phyloP scores from a whole-genome alignment of 2,329 filamentous ascomycete species.

The Diaporthe citrichinensis region DNA sequence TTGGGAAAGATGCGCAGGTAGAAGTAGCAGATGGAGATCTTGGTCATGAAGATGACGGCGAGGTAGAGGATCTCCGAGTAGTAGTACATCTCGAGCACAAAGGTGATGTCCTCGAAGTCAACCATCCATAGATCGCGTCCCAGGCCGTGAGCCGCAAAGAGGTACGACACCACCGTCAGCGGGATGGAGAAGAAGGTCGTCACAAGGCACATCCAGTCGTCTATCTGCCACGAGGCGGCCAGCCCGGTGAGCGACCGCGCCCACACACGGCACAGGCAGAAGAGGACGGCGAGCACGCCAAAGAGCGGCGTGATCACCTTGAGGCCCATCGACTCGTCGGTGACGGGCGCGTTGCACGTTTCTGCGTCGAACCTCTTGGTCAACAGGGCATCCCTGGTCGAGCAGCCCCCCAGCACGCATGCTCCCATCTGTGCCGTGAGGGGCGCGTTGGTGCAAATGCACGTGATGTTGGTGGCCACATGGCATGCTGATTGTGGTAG shows the following conservation, averaged over 20 bases:
- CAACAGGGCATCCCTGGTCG: slow-evolving; percentile 15
- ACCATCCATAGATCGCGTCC: slow-evolving; percentile 1
- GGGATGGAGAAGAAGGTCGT: slow-evolving; percentile 20
- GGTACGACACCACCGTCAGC: slow-evolving; percentile 27
- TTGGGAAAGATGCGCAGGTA: slow-evolving; percentile 35
- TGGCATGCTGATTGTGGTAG: slow-evolving; percentile 15
- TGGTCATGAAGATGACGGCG: slow-evolving; percentile 20
- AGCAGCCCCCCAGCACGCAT: slow-evolving; percentile 15
- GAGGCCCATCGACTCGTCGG: slow-evolving; percentile 18
- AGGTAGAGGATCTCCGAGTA: slow-evolving; percentile 12
- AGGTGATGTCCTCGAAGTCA: slow-evolving; percentile 17
- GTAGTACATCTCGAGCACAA: slow-evolving; percentile 32
- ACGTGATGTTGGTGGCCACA: slow-evolving; percentile 25
- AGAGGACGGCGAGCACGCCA: slow-evolving; percentile 25
- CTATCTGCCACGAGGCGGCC: slow-evolving; percentile 19
- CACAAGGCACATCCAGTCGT: slow-evolving; percentile 24
- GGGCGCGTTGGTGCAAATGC: slow-evolving; percentile 18
- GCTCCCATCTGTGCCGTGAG: slow-evolving; percentile 12
- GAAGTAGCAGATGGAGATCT: slow-evolving; percentile 31
- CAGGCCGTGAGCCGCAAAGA: slow-evolving; percentile 20
- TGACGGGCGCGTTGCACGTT: background rate
- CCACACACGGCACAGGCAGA: slow-evolving; percentile 27
- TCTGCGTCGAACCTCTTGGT: slow-evolving; percentile 18
- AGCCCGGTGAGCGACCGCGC: slow-evolving; percentile 26
- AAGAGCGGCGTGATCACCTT: slow-evolving; percentile 30